These are phyloP conservation scores for Closterium sp. DNA, from an alignment of 139 green algal species.

Conservation along the genomic window DNA sequence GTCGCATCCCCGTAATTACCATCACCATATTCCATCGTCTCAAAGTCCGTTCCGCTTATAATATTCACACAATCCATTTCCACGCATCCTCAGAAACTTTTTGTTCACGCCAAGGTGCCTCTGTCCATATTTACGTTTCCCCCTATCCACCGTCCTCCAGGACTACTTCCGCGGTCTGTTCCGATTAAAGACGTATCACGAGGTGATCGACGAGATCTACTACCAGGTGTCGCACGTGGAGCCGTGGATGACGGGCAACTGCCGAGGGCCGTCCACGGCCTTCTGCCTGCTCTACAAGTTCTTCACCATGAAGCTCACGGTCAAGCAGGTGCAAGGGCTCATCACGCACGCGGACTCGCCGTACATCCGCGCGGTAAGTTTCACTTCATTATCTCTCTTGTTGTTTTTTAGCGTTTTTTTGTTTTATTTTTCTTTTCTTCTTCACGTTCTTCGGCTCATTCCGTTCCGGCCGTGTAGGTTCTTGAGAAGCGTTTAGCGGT, in stretches of 20 bases:
- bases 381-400: constrained; percentile 17
- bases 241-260: constrained; percentile 96
- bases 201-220: constrained; percentile 83
- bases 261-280: constrained; percentile 82
- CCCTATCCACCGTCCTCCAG: constrained; percentile 4
- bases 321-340: constrained; percentile 68
- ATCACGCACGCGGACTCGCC: constrained; percentile 85
- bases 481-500: neutral
- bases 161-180: constrained; percentile 49
- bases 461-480: neutral
- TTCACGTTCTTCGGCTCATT: neutral
- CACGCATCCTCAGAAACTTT: neutral
- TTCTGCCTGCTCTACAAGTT: constrained; percentile 91
- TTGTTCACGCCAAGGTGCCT: no score
- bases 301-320: constrained; percentile 69
- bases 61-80: neutral
- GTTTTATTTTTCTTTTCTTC: neutral
- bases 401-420: neutral
- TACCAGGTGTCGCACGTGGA: constrained; percentile 74
- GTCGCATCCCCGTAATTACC: neutral
- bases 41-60: neutral
- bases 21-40: neutral
- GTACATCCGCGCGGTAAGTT: constrained; percentile 90
- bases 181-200: constrained; percentile 61
- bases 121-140: neutral